Evolutionary conservation across 257 asterid species (phyloP), one percentile per base, ranked within the genome.

Genomic region (Knoxia roxburghii): DNA sequence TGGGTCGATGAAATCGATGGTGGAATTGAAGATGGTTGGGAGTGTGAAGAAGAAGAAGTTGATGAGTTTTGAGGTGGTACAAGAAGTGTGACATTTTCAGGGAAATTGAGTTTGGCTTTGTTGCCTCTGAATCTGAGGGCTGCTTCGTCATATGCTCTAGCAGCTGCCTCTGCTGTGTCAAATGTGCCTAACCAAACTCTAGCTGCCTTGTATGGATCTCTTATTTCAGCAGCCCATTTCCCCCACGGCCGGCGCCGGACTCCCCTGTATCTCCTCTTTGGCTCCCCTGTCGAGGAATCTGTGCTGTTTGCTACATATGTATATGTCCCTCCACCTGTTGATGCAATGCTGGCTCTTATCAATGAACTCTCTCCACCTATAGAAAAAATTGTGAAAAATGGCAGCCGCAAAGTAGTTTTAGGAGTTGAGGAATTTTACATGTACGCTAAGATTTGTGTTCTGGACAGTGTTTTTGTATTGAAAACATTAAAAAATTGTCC

Each of bases 141-240:
- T 0, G 88, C 88, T 68, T 79, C 74, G 54, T 85, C 88, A 51
- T 85, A 85, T 32, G 91, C 86, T 53, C 80, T 50, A 35, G 90
- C 90, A 6, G 87, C 87, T 0, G 69, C 83, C 64, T 85, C 86
- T 0, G 84, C 84, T 0, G 80, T 76, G 61, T 85, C 83, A 61
- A 82, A 82, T 13, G 90, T 85, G 20, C 90, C 91, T 7, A 83
- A 60, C 88, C 91, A 85, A 61, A 85, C 85, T n/a, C 88, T 72
- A 0, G 86, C 64, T 2, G 88, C 91, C 56, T 75, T 82, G 56
- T 67, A 17, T 26, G 91, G 91, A 27, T 85, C 91, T 59, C 91
- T 68, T 2, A 82, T 85, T 56, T 85, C 88, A 12, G 88, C 88
- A 0, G 91, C 91, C 85, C 86, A 85, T 69, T 82, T 85, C 1